These are phyloP conservation scores for Aspergillus terreus DNA, from an alignment of 2,329 filamentous ascomycete species.

Conservation along the genomic window DNA sequence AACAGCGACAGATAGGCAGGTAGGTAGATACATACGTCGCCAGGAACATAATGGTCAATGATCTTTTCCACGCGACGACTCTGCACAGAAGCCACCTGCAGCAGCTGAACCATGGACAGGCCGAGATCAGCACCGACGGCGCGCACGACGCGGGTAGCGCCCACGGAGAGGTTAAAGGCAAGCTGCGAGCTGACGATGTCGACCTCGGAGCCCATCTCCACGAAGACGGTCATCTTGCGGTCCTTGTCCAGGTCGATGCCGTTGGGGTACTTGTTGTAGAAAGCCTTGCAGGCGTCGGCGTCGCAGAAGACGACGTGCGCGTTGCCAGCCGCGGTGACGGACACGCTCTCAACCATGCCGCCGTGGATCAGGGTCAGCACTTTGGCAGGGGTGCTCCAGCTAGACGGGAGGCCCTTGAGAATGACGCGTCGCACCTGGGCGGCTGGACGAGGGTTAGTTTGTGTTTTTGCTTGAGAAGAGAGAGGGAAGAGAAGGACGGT, in stretches of 20 bases:
- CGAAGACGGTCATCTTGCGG: conserved; percentile 28
- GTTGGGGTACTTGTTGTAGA: conserved; percentile 33
- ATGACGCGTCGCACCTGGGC: conserved; percentile 29
- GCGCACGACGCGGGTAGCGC: conserved; percentile 45
- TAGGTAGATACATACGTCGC: conserved; percentile 34
- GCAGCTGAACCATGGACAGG: conserved; percentile 33
- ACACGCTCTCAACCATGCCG: conserved; percentile 34
- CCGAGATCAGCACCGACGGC: conserved; percentile 41
- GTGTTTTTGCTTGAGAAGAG: background rate
- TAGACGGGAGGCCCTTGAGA: conserved; percentile 34
- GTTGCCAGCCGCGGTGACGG: conserved; percentile 16
- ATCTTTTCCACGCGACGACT: conserved; percentile 46
- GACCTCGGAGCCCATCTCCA: conserved; percentile 38
- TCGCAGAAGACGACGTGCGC: conserved; percentile 36
- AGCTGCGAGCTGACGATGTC: conserved; percentile 41
- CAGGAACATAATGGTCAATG: conserved; percentile 36
- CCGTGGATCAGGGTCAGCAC: conserved; percentile 38
- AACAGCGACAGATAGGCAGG: background rate
- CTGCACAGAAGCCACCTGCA: conserved; percentile 35
- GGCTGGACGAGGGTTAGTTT: conserved; percentile 12
- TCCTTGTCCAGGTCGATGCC: conserved; percentile 34
- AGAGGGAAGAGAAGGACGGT: conserved; percentile 2
- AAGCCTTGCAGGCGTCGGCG: conserved; percentile 31
- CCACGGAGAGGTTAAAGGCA: conserved; percentile 36
- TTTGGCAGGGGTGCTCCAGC: conserved; percentile 26